phyloP scores from a whole-genome alignment of 768 basidiomycete species.

The Mycena haematopus region DNA sequence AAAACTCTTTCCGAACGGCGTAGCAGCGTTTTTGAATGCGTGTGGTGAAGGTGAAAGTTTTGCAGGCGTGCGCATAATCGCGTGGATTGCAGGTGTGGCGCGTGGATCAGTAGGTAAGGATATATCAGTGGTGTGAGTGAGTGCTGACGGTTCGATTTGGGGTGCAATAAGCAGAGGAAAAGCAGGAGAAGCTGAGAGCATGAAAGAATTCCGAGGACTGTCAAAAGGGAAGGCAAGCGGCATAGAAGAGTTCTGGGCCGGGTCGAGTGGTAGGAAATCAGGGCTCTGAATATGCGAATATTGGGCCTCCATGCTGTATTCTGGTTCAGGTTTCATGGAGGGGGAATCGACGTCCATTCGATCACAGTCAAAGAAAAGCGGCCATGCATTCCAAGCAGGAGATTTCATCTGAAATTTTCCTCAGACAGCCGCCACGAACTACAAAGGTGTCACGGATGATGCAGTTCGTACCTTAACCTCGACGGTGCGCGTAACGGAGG shows the following conservation, averaged over 20 bases:
- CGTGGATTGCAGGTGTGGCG: background rate
- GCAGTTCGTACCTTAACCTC: background rate
- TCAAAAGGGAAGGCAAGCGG: background rate
- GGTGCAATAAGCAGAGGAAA: background rate
- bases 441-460: too few species aligned
- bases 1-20: conserved; percentile 18
- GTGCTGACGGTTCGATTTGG: background rate
- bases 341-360: conserved; percentile 11
- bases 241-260: conserved; percentile 3
- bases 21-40: conserved; percentile 2
- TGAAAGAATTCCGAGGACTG: background rate
- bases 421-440: too few species aligned
- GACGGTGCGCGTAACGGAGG: background rate
- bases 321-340: background rate
- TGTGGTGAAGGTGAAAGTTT: conserved; percentile 6
- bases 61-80: conserved; percentile 8
- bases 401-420: background rate
- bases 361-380: background rate
- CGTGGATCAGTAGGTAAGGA: background rate
- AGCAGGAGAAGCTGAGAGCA: background rate
- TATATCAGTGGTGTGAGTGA: background rate
- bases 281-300: conserved; percentile 18
- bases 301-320: conserved; percentile 14
- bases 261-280: conserved; percentile 4
- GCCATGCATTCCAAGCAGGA: conserved; percentile 6